Conservation (phyloP, 2,329 filamentous ascomycete genomes). For the Phaeomoniella chlamydospora region DNA sequence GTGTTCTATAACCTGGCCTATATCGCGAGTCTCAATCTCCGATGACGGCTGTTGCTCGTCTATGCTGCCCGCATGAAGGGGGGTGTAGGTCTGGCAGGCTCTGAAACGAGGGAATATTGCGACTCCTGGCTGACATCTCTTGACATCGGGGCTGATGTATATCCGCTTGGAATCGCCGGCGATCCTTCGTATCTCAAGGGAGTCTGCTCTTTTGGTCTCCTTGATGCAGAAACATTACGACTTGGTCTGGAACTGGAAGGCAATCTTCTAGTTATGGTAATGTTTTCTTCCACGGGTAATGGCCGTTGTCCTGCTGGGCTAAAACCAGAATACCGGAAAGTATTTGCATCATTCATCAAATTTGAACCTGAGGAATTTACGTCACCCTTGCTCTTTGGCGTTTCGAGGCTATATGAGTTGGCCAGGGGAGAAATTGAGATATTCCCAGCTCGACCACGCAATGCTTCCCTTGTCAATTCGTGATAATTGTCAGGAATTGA, state of each 20-base stretch:
- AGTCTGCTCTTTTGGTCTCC: too few relatives aligned
- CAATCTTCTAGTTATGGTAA: neutral
- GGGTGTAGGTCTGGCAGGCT: too few relatives aligned
- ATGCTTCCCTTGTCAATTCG: slow-evolving; percentile 18
- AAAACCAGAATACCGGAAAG: neutral
- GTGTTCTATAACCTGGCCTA: too few relatives aligned
- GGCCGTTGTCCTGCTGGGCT: neutral
- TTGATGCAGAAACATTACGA: neutral
- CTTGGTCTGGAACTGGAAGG: neutral
- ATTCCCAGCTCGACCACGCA: slow-evolving; percentile 13
- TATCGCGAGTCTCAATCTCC: too few relatives aligned
- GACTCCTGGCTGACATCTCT: too few relatives aligned
- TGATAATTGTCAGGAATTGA: slow-evolving; percentile 11
- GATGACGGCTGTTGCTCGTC: too few relatives aligned
- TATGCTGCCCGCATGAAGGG: too few relatives aligned
- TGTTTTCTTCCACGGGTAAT: neutral
- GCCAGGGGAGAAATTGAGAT: slow-evolving; percentile 15
- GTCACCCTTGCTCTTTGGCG: neutral
- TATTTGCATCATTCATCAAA: neutral
- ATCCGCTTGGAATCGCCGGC: neutral
- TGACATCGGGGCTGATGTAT: neutral
- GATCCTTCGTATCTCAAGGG: too few relatives aligned
- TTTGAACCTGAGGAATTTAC: too few relatives aligned
- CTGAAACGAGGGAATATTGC: slow-evolving; percentile 1
- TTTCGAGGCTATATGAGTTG: slow-evolving; percentile 10